These are phyloP conservation scores for Xylariaceae sp. DNA, from an alignment of 2,329 filamentous ascomycete genomes.

Conservation along the genomic window DNA sequence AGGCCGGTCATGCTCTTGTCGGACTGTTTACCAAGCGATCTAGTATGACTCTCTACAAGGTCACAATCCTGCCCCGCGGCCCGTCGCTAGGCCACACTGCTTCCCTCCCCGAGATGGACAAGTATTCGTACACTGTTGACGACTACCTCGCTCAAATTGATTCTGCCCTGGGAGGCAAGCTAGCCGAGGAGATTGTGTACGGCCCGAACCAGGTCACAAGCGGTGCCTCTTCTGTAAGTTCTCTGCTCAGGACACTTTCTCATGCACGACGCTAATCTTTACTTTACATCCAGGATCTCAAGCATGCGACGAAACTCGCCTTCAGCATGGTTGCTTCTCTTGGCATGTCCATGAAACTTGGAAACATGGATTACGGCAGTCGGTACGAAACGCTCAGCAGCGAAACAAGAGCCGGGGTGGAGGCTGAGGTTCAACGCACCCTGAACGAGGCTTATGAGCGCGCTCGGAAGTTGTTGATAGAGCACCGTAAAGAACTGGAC, in stretches of 20 bases:
- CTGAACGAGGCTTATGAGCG: slow-evolving; percentile 77
- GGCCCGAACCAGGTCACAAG: slow-evolving; percentile 88
- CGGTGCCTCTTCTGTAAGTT: slow-evolving; percentile 71
- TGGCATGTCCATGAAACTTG: slow-evolving; percentile 84
- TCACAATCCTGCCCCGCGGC: slow-evolving; percentile 91
- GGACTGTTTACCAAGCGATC: slow-evolving; percentile 72
- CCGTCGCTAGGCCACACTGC: slow-evolving; percentile 82
- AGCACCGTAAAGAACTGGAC: slow-evolving; percentile 80
- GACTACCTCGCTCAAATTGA: slow-evolving; percentile 80
- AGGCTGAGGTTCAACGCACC: slow-evolving; percentile 79
- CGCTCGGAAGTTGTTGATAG: slow-evolving; percentile 65
- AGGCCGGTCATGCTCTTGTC: slow-evolving; percentile 91
- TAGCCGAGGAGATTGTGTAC: slow-evolving; percentile 87
- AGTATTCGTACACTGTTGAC: slow-evolving; percentile 79
- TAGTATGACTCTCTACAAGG: slow-evolving; percentile 83
- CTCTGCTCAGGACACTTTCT: neutral
- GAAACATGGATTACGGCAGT: slow-evolving; percentile 81
- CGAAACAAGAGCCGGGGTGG: slow-evolving; percentile 81
- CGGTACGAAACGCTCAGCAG: slow-evolving; percentile 79
- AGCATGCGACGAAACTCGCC: slow-evolving; percentile 73
- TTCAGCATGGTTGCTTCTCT: slow-evolving; percentile 84
- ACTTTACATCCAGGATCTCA: slow-evolving; percentile 61
- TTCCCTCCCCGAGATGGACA: slow-evolving; percentile 85
- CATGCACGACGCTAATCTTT: slow-evolving; percentile 27
- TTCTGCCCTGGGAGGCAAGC: slow-evolving; percentile 78